A percentile compares a stretch with the other conserved stretches of the same genome.
These are phyloP conservation scores for Bipolaris zeicola DNA, from an alignment of 2,329 filamentous ascomycete genomes.

Conservation along the genomic window DNA sequence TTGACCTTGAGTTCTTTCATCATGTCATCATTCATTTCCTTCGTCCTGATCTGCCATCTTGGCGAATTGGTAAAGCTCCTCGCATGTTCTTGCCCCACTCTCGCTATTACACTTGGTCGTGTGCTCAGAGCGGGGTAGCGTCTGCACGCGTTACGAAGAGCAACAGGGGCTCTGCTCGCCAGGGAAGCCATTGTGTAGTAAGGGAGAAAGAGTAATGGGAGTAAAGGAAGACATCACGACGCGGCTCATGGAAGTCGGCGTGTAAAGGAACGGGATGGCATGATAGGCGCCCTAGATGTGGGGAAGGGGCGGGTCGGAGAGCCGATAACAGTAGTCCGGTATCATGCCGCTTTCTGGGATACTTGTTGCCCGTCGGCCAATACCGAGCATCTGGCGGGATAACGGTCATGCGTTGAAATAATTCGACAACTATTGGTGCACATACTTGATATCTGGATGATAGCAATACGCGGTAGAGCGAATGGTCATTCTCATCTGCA, in stretches of 20 bases:
- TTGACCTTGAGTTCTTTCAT: slow-evolving; percentile 63
- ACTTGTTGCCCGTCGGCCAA: slow-evolving; percentile 21
- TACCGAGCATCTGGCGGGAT: not conserved
- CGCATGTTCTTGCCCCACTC: slow-evolving; percentile 10
- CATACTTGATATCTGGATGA: not conserved
- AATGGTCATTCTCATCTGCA: not conserved
- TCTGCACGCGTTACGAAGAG: slow-evolving; percentile 28
- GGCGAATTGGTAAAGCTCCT: slow-evolving; percentile 41
- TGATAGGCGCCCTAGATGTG: slow-evolving; percentile 26
- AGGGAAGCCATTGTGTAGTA: slow-evolving; percentile 23
- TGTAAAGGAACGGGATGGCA: slow-evolving; percentile 22
- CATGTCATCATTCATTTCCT: slow-evolving; percentile 58
- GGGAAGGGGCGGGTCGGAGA: slow-evolving; percentile 20
- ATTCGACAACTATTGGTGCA: not conserved
- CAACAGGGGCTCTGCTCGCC: slow-evolving; percentile 15
- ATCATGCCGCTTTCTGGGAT: slow-evolving; percentile 19
- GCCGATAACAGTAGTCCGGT: slow-evolving; percentile 28
- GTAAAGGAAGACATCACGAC: slow-evolving; percentile 15
- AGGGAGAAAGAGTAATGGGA: not conserved
- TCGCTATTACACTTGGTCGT: slow-evolving; percentile 7
- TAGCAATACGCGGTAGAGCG: not conserved
- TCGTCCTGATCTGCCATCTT: slow-evolving; percentile 47
- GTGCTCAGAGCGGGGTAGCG: slow-evolving; percentile 27
- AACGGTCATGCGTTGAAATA: not conserved
- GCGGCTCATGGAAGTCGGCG: slow-evolving; percentile 16